Percentiles rank a stretch among this genome's conserved stretches.
These are phyloP conservation scores for Botrytis paeoniae DNA, from an alignment of 2,329 filamentous ascomycete genomes.

Conservation along the genomic window DNA sequence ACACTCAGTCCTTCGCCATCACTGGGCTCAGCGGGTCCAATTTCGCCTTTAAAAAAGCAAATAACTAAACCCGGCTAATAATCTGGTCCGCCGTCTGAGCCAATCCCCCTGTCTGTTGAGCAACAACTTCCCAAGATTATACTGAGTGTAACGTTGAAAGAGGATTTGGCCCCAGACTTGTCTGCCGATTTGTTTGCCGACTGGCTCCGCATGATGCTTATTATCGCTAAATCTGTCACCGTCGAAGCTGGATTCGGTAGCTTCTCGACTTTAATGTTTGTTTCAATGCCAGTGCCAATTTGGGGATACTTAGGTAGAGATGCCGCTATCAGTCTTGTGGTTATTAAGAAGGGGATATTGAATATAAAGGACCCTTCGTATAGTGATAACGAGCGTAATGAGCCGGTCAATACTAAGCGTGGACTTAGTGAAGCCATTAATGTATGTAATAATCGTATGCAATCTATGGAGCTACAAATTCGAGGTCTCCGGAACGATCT, in stretches of 20 bases:
- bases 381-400: too few relatives aligned
- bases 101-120: not conserved
- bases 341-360: not conserved
- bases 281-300: not conserved
- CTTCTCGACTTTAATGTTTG: not conserved
- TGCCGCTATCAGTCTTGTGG: not conserved
- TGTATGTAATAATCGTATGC: too few relatives aligned
- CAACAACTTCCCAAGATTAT: not conserved
- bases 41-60: not conserved
- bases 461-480: too few relatives aligned
- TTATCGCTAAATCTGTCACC: not conserved
- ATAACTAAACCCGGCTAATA: not conserved
- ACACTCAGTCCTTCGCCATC: not conserved
- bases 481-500: too few relatives aligned
- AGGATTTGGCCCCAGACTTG: not conserved
- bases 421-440: too few relatives aligned
- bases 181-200: not conserved
- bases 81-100: not conserved
- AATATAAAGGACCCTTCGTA: not conserved
- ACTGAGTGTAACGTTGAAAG: not conserved
- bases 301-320: not conserved
- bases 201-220: not conserved
- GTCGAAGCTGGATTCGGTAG: not conserved
- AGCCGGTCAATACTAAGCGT: too few relatives aligned
- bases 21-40: not conserved